These are phyloP conservation scores for Aureobasidium sp. DNA, from an alignment of 2,329 filamentous ascomycete species.

Conservation along the genomic window DNA sequence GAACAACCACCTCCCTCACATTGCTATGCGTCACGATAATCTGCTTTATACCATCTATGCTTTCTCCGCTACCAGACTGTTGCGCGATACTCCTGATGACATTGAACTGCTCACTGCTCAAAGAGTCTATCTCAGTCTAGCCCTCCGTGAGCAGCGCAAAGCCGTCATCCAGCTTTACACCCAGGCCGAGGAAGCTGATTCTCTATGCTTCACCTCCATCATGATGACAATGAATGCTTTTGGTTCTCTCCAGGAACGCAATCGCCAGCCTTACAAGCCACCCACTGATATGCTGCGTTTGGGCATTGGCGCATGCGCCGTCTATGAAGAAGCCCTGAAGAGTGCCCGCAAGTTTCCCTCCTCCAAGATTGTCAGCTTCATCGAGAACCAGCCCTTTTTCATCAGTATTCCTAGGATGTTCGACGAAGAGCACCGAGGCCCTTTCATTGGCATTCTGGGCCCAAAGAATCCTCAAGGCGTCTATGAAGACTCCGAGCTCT, in stretches of 20 bases:
- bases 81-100: not conserved
- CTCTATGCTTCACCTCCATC: conserved; percentile 22
- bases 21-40: conserved; percentile 3
- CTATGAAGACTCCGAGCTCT: conserved; percentile 4
- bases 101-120: not conserved
- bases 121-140: conserved; percentile 15
- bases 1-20: not conserved
- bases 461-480: not conserved
- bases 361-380: not conserved
- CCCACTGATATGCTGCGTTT: conserved; percentile 30
- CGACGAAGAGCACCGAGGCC: conserved; percentile 21
- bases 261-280: conserved; percentile 23
- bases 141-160: conserved; percentile 25
- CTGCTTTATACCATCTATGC: not conserved
- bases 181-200: conserved; percentile 26
- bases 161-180: conserved; percentile 23
- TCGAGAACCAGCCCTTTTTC: conserved; percentile 9
- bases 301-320: conserved; percentile 23
- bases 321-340: conserved; percentile 23
- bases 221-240: conserved; percentile 26
- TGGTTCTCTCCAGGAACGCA: conserved; percentile 25
- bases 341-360: conserved; percentile 21
- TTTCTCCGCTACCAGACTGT: not conserved
- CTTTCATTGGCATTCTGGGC: conserved; percentile 20
- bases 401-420: conserved; percentile 21